Evolutionary conservation across 2,329 filamentous ascomycete genomes (phyloP).

Genomic region (Rutstroemia sydowiana): DNA sequence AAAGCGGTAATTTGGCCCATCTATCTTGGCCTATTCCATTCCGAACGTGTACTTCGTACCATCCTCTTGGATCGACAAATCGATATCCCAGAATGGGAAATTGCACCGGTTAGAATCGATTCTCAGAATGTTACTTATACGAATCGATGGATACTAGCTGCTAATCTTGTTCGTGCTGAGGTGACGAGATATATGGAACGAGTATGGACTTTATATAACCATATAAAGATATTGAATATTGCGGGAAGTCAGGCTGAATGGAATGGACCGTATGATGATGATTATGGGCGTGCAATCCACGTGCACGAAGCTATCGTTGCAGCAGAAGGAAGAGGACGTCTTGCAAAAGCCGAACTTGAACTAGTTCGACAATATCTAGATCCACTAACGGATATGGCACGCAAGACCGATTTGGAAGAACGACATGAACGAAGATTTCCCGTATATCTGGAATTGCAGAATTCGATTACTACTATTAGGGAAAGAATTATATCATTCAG

Average conservation of each 20-base stretch:
- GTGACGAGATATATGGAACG: not conserved
- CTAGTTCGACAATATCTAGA: constrained; percentile 2
- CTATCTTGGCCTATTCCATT: constrained; percentile 6
- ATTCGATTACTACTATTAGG: not conserved
- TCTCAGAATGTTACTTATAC: not conserved
- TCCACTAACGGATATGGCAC: not conserved
- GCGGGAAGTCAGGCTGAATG: constrained; percentile 3
- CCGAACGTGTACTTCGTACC: not conserved
- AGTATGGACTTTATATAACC: not conserved
- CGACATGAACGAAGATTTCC: constrained; percentile 4
- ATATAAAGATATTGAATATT: not conserved
- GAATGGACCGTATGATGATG: constrained; percentile 7
- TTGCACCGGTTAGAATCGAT: not conserved
- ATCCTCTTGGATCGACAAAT: constrained; percentile 3
- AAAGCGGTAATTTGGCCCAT: constrained; percentile 1
- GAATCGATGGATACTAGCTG: constrained; percentile 2
- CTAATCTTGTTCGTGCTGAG: not conserved
- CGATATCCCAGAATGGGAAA: constrained; percentile 1
- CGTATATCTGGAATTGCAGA: constrained; percentile 1
- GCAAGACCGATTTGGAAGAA: constrained; percentile 2
- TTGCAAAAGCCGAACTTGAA: not conserved
- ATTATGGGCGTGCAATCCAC: constrained; percentile 3
- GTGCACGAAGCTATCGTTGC: constrained; percentile 5
- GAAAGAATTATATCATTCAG: constrained; percentile 1
- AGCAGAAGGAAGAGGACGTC: not conserved